Evolutionary conservation across 164 flowering plant genomes (phyloP).

Genomic region (Dillenia turbinata): DNA sequence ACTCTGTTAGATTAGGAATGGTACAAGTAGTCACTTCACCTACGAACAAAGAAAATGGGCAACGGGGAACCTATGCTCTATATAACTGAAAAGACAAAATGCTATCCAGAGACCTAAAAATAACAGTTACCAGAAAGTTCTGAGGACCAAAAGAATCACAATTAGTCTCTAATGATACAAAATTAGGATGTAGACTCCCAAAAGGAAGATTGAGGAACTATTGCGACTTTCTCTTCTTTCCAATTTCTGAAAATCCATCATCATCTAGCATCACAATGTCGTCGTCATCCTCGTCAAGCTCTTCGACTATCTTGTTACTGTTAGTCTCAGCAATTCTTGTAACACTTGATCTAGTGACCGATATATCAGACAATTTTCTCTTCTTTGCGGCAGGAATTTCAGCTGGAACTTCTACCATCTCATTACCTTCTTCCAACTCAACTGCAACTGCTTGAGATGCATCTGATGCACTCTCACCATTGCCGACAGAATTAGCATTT

Average conservation of each 20-base stretch:
- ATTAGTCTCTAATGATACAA: conserved; percentile 22
- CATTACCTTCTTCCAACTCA: conserved; percentile 36
- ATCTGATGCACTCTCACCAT: conserved; percentile 51
- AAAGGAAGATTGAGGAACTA: conserved; percentile 13
- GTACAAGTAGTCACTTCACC: no score
- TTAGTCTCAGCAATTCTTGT: conserved; percentile 13
- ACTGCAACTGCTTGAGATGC: conserved; percentile 16
- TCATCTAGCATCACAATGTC: conserved; percentile 39
- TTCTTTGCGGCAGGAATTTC: conserved; percentile 38
- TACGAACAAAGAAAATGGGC: no score
- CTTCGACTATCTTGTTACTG: conserved; percentile 20
- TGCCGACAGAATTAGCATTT: conserved; percentile 20
- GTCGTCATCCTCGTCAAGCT: conserved; percentile 34
- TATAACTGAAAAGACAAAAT: no score
- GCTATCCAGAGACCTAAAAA: no score
- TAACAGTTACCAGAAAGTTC: no score
- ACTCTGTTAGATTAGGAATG: no score
- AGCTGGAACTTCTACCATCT: conserved; percentile 25
- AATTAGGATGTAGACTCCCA: conserved; percentile 13
- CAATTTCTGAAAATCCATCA: conserved; percentile 17
- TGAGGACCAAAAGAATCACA: no score
- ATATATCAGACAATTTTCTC: conserved; percentile 50
- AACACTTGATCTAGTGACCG: conserved; percentile 6
- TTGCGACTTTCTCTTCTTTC: conserved; percentile 43
- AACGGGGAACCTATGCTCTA: no score